Percentiles rank a stretch among this genome's conserved stretches.
Evolutionary conservation across 2,329 filamentous ascomycete species (phyloP).

Genomic region (Lomentospora prolificans): DNA sequence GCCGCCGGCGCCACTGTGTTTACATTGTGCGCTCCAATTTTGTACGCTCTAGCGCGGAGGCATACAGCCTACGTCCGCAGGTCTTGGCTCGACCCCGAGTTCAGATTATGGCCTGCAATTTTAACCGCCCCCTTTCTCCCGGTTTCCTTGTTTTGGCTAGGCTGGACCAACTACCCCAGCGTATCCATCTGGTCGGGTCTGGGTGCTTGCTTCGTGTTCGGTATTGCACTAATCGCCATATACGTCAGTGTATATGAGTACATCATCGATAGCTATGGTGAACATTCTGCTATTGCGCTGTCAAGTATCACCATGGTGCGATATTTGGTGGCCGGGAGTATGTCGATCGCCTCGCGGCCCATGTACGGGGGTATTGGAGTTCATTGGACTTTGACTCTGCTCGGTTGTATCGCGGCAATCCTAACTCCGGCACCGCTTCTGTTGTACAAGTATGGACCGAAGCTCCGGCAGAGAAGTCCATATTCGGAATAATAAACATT

Average conservation of each 20-base stretch:
- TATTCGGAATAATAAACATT: not conserved
- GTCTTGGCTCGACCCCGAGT: conserved; percentile 35
- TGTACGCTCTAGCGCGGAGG: conserved; percentile 32
- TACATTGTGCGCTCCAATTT: conserved; percentile 29
- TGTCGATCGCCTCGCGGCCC: conserved; percentile 27
- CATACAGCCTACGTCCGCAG: conserved; percentile 31
- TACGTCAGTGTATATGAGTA: conserved; percentile 46
- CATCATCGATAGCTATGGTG: conserved; percentile 47
- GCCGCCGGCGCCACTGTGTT: conserved; percentile 27
- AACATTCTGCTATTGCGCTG: conserved; percentile 31
- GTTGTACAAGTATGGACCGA: conserved; percentile 21
- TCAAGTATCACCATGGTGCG: conserved; percentile 22
- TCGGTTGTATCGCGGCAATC: conserved; percentile 23
- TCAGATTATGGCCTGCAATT: conserved; percentile 43
- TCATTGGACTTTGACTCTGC: conserved; percentile 29
- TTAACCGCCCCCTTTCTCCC: conserved; percentile 38
- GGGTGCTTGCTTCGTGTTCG: conserved; percentile 39
- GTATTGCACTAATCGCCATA: conserved; percentile 36
- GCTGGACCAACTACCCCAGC: conserved; percentile 35
- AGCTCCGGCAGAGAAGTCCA: not conserved
- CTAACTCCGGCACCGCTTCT: conserved; percentile 24
- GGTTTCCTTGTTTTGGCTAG: conserved; percentile 47
- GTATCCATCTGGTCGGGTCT: conserved; percentile 41
- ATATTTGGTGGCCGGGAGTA: conserved; percentile 25
- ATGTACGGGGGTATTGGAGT: conserved; percentile 29